These are phyloP conservation scores for Colletotrichum tropicale DNA, from an alignment of 2,329 filamentous ascomycete species.

Conservation along the genomic window DNA sequence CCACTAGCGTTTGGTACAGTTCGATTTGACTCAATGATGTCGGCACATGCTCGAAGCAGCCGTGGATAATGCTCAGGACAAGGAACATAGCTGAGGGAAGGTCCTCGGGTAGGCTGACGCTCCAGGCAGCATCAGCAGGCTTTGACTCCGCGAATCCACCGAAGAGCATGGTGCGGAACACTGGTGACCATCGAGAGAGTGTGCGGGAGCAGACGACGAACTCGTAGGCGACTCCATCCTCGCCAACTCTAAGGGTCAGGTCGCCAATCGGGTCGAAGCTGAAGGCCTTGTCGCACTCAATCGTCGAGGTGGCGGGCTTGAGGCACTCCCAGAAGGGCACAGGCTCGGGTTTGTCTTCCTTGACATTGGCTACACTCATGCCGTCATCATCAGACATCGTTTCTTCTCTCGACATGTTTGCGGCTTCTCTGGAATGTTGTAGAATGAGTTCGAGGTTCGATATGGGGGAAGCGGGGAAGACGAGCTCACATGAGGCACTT, in stretches of 20 bases:
- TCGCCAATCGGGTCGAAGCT: not conserved
- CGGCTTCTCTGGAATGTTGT: not conserved
- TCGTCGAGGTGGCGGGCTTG: not conserved
- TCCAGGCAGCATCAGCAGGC: not conserved
- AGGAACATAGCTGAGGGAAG: not conserved
- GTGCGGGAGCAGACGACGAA: not conserved
- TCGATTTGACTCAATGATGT: not conserved
- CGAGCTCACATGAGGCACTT: not conserved
- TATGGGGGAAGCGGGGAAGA: not conserved
- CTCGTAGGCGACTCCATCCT: not conserved
- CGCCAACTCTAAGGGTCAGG: not conserved
- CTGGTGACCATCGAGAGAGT: not conserved
- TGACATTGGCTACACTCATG: fast-evolving
- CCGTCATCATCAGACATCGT: not conserved
- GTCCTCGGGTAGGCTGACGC: not conserved
- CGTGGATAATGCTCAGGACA: not conserved
- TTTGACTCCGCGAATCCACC: not conserved
- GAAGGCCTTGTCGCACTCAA: not conserved
- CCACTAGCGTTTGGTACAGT: not conserved
- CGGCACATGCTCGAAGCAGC: not conserved
- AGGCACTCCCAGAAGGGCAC: not conserved
- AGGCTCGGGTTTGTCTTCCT: not conserved
- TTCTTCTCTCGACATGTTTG: not conserved
- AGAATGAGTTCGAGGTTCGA: not conserved
- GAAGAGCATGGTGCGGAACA: not conserved